Evolutionary conservation across 441 rosid genomes (phyloP), one percentile per base, ranked within the genome.

Genomic region (Pelargonium citronellum): DNA sequence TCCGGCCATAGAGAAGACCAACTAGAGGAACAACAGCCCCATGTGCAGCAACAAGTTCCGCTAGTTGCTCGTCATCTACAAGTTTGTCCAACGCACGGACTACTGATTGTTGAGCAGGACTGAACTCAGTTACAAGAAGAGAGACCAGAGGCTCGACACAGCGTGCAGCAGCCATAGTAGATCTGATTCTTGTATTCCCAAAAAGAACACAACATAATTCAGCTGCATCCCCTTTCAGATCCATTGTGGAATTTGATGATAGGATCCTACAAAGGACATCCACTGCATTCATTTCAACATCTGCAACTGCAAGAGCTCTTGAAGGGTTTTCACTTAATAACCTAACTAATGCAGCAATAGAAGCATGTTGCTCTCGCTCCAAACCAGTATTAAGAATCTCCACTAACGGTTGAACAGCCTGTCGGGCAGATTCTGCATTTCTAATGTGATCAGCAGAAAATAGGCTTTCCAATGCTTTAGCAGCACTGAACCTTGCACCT

Each of bases 11-110:
- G 39, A 96, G 96, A 83, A 96, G 98, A 74, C 97, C 96, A 74
- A 93, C 98, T 79, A 96, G 96, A 81, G 99, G 99, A 79, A 93
- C 82, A 70, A 96, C 97, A 55, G 99, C 98, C 51, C 98, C 99
- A 84, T 93, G 97, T 34, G 97, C 97, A 47, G 98, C 99, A 74
- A 96, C 98, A 68, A 93, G 86, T 86, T 96, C 99, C 61, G 99
- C 99, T 71, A 96, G 85, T 77, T 96, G 99, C 80, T 96, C 98
- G 79, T 96, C 99, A 74, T 96, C 99, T 51, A 91, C 90, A 72
- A 96, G 96, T 82, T 93, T 93, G 76, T 93, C 99, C 71, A 96
- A 69, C 1, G 99, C 99, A 66, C 90, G 88, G 53, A 96, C 99
- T 63, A 93, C 97, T 39, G 98, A 93, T 82, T 90, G 91, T 79